Evolutionary conservation across 2,329 filamentous ascomycete genomes (phyloP), one percentile per base, ranked within the genome.

Genomic region (Allantophomopsis cytisporea): DNA sequence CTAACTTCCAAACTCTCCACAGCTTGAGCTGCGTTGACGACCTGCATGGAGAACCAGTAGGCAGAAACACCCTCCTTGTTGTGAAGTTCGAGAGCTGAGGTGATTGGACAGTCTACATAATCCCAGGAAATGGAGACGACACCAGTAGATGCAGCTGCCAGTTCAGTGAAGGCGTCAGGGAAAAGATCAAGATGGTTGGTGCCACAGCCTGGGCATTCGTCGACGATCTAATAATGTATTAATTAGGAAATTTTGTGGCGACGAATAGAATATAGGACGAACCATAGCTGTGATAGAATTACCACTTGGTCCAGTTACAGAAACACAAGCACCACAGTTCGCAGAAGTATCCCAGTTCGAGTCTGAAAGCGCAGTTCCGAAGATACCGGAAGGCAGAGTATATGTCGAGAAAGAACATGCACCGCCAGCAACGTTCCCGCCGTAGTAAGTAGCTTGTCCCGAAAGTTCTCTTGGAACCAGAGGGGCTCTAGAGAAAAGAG

Each of bases 211-310:
- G 71, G 70, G 54, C 72, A 76, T 55, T 74, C 54, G 52, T 76
- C 72, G 15, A 70, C 66, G 45, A 75, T 59, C 67, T 71, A 34
- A 30, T 11, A 7, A 21, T 18, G 16, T 14, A 14, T 16, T 18
- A 34, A 11, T 33, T 13, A 18, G 7, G 2, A 11, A 7, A 6
- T 34, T 11, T 7, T 34, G 8, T 10, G 5, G 13, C 21, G 3
- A 13, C 16, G 11, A 10, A 20, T 7, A 21, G 23, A 30, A 21
- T 21, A 18, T 18, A 10, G 12, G 30, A 43, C 59, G 55, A 59
- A 77, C 71, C 77, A 83, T 82, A 31, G 71, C 76, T 23, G 65
- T 79, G 54, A 82, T 66, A 17, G 60, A 63, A 42, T 70, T 71
- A 14, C 74, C 75, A 12, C 54, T 63, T 4, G 68, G 69, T 1